Conservation (phyloP, 148 eudicot species). For the Rhododendron kiyosumense region DNA sequence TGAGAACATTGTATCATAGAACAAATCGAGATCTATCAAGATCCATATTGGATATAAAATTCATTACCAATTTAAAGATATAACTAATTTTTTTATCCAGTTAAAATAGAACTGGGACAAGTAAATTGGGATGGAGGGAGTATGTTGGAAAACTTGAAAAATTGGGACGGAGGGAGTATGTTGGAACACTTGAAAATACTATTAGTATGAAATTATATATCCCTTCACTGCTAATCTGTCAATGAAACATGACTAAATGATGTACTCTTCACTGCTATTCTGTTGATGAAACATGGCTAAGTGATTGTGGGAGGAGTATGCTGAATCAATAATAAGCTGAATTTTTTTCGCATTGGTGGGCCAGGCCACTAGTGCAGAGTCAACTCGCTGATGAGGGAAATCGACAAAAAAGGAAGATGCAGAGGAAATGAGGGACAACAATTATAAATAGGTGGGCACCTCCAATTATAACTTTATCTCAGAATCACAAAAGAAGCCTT, state of each 20-base stretch:
- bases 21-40: too few species aligned
- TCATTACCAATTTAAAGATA: too few species aligned
- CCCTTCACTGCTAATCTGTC: neutral
- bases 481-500: constrained; percentile 9
- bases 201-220: neutral
- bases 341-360: neutral
- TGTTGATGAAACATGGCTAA: neutral
- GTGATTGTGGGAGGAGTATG: neutral
- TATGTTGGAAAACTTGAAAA: too few species aligned
- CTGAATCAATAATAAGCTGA: neutral
- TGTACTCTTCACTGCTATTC: neutral
- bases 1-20: too few species aligned
- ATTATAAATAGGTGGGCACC: neutral
- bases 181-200: neutral
- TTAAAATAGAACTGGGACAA: too few species aligned
- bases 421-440: neutral
- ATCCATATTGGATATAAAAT: too few species aligned
- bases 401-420: neutral
- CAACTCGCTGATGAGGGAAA: neutral
- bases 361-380: constrained; percentile 5
- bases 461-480: neutral
- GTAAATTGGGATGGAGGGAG: too few species aligned
- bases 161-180: too few species aligned
- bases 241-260: neutral
- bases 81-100: too few species aligned